phyloP scores from a whole-genome alignment of 2,329 filamentous ascomycete genomes.

The Aspergillus versicolor region DNA sequence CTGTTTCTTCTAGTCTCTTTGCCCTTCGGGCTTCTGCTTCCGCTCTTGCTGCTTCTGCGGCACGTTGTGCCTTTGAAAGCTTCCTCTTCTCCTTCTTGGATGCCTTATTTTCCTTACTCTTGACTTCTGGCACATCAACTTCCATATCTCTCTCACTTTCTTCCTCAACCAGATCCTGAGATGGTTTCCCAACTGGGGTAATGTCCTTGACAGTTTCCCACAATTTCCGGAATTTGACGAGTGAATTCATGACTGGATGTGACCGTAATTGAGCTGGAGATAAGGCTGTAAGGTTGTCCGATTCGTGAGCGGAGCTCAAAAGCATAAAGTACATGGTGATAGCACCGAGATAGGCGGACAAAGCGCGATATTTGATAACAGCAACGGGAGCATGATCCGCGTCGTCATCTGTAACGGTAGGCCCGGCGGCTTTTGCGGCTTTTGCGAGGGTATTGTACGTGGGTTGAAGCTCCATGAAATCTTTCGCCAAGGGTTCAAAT shows the following conservation, averaged over 20 bases:
- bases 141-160: constrained; percentile 24
- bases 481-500: constrained; percentile 79
- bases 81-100: constrained; percentile 43
- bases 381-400: constrained; percentile 51
- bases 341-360: constrained; percentile 81
- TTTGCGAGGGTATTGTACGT: constrained; percentile 59
- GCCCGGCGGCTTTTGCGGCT: constrained; percentile 58
- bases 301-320: constrained; percentile 73
- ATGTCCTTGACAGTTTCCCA: constrained; percentile 75
- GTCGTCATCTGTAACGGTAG: constrained; percentile 35
- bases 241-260: constrained; percentile 83
- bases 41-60: constrained; percentile 54
- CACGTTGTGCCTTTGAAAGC: constrained; percentile 50
- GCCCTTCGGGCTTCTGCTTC: constrained; percentile 54
- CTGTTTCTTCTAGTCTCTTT: constrained; percentile 55
- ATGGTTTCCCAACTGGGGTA: constrained; percentile 45
- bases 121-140: constrained; percentile 21
- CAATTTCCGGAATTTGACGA: constrained; percentile 75
- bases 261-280: constrained; percentile 79
- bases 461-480: constrained; percentile 70
- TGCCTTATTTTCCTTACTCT: constrained; percentile 39
- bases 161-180: constrained; percentile 1
- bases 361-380: constrained; percentile 72
- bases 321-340: constrained; percentile 94
- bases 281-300: constrained; percentile 58